Base-by-base conservation (phyloP, 495 filamentous ascomycete genomes). In the Xylaria bambusicola region DNA sequence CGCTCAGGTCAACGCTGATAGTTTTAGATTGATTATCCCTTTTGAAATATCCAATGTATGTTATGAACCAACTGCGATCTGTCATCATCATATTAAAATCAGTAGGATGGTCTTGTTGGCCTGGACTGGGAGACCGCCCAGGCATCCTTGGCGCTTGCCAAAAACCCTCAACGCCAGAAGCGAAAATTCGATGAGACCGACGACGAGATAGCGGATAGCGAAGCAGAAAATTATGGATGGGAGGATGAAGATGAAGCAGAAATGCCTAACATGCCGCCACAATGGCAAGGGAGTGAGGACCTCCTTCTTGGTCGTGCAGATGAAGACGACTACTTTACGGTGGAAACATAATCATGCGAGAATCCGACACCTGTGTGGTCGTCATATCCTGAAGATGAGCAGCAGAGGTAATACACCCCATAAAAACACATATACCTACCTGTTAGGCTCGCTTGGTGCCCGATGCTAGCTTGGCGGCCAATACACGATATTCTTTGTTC, bases 271-370 rank as follows among this genome's bases (percentile, higher is more conserved):
- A 75, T 75, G 71, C 77, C 77, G 17, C 76, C 77, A 9, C 78
- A 80, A 60, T 80, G 77, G 78, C 77, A 81, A 63, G 78, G 78
- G 26, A 81, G 78, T 60, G 78, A 81, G 56, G 78, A 81, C 50
- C 65, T 81, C 29, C 61, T 81, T 23, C 71, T 81, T 12, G 63
- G 65, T 12, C 75, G 69, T 33, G 23, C 15, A 62, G 71, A 73
- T 17, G 71, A 75, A 2, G 71, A 69, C 29, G 65, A 67, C 15
- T 46, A 41, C 21, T 57, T 58, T 12, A 53, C 57, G 9, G 40
- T 29, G 7, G 57, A 60, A 40, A 38, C 35, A 31, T 40, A 48
- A 15, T 20, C 50, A 23, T n/a, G 20, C 35, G 29, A 23, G 26
- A 27, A 40, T 42, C 10, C 20, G 8, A 33, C 33, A n/a, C 36